Evolutionary conservation across 1,284 basidiomycete species (phyloP).

Genomic region (Phellopilus nigrolimitatus): DNA sequence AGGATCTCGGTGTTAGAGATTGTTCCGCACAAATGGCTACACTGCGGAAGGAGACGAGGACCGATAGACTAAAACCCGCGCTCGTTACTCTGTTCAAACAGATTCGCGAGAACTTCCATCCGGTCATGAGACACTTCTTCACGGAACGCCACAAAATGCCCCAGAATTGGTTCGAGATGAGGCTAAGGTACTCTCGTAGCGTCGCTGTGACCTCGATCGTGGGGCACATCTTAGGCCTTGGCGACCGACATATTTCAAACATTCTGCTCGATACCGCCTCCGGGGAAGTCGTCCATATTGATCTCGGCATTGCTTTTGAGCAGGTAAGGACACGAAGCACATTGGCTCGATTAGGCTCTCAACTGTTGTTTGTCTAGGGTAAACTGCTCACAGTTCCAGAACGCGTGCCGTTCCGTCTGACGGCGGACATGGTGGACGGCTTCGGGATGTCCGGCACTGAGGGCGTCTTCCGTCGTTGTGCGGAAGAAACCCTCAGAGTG

Average conservation of each 20-base stretch:
- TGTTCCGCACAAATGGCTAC: slow-evolving; percentile 29
- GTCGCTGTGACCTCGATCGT: slow-evolving; percentile 94
- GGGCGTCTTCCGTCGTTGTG: slow-evolving; percentile 92
- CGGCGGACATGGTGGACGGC: slow-evolving; percentile 90
- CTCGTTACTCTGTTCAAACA: slow-evolving; percentile 48
- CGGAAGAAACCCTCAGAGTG: slow-evolving; percentile 91
- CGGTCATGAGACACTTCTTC: slow-evolving; percentile 94
- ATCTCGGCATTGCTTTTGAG: slow-evolving; percentile 96
- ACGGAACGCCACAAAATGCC: slow-evolving; percentile 85
- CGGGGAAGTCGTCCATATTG: slow-evolving; percentile 92
- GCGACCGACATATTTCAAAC: slow-evolving; percentile 91
- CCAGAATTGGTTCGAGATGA: slow-evolving; percentile 90
- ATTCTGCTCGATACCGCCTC: slow-evolving; percentile 82
- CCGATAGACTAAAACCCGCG: slow-evolving; percentile 26
- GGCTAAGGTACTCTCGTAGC: slow-evolving; percentile 86
- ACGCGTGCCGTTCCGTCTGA: slow-evolving; percentile 91
- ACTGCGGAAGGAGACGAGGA: slow-evolving; percentile 22
- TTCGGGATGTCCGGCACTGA: slow-evolving; percentile 88
- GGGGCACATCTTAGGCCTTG: slow-evolving; percentile 88
- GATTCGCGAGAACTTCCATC: slow-evolving; percentile 59
- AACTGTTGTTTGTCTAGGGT: slow-evolving; percentile 48
- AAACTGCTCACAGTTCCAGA: slow-evolving; percentile 81
- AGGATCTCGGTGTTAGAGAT: slow-evolving; percentile 28
- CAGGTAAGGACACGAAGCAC: slow-evolving; percentile 50
- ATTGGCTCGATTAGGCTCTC: neutral